These are phyloP conservation scores for Iodosphaeria phyllophila DNA, from an alignment of 2,329 filamentous ascomycete genomes.

Conservation along the genomic window DNA sequence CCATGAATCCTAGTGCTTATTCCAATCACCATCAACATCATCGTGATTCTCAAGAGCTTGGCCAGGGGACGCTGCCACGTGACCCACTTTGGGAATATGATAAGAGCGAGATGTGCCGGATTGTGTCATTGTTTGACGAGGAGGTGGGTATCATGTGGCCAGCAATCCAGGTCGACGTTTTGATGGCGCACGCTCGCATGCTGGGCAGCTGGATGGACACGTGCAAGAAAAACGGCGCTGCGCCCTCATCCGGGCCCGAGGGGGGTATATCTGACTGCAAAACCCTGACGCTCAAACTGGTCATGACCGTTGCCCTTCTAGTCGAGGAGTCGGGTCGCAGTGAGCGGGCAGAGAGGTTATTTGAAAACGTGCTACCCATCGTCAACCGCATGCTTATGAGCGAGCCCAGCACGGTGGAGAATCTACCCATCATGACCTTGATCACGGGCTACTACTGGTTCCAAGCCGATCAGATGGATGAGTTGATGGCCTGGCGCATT, in stretches of 20 bases:
- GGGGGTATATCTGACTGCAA: slow-evolving; percentile 26
- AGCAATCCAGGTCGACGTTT: slow-evolving; percentile 52
- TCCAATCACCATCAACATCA: no score
- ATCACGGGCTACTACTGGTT: slow-evolving; percentile 56
- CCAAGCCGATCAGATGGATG: slow-evolving; percentile 68
- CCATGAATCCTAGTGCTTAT: slow-evolving; percentile 18
- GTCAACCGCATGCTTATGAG: slow-evolving; percentile 47
- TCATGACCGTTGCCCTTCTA: slow-evolving; percentile 60
- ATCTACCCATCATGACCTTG: slow-evolving; percentile 31
- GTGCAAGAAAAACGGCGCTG: slow-evolving; percentile 15
- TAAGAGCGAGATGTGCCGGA: slow-evolving; percentile 60
- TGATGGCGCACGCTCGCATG: slow-evolving; percentile 51
- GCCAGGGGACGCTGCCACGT: no score
- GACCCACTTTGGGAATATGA: slow-evolving; percentile 70
- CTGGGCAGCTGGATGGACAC: slow-evolving; percentile 56
- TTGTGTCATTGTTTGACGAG: slow-evolving; percentile 70
- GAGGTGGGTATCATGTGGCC: slow-evolving; percentile 91
- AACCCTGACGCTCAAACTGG: slow-evolving; percentile 60
- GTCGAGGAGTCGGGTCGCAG: slow-evolving; percentile 68
- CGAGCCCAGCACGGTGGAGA: slow-evolving; percentile 26
- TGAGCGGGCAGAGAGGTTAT: slow-evolving; percentile 52
- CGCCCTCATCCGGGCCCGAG: slow-evolving; percentile 14
- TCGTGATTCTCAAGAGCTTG: no score
- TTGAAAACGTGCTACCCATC: slow-evolving; percentile 53
- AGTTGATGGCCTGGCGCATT: slow-evolving; percentile 69